Conservation (phyloP, 352 stramenopile genomes). For the Hyaloperonospora brassicae region DNA sequence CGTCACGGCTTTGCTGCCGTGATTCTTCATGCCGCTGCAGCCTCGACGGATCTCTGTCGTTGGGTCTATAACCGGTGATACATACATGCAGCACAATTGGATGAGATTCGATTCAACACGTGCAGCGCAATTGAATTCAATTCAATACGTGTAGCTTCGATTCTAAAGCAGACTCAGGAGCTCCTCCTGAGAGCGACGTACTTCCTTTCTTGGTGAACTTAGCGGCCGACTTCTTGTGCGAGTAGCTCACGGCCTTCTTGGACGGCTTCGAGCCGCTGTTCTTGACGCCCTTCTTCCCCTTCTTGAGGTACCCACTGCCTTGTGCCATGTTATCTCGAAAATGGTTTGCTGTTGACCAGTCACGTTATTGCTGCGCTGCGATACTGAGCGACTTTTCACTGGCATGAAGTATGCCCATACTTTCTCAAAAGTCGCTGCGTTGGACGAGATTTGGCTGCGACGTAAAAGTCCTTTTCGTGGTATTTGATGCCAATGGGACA, state of each 20-base stretch:
- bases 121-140: too few species aligned
- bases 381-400: not conserved
- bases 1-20: slow-evolving; percentile 68
- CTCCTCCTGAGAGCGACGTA: slow-evolving; percentile 27
- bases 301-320: slow-evolving; percentile 75
- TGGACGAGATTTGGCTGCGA: slow-evolving; percentile 10
- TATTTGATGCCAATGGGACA: too few species aligned
- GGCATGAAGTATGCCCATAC: not conserved
- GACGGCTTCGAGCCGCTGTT: slow-evolving; percentile 55
- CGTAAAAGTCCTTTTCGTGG: too few species aligned
- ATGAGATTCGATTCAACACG: too few species aligned
- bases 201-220: slow-evolving; percentile 87
- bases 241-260: slow-evolving; percentile 67
- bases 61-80: slow-evolving; percentile 35
- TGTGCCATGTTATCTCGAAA: slow-evolving; percentile 49
- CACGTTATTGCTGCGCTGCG: slow-evolving; percentile 1
- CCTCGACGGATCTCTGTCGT: slow-evolving; percentile 74
- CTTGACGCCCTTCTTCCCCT: slow-evolving; percentile 66
- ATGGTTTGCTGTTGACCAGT: slow-evolving; percentile 8
- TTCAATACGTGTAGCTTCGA: too few species aligned
- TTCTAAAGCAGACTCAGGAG: too few species aligned
- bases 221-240: slow-evolving; percentile 69
- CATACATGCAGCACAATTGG: not conserved
- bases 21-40: slow-evolving; percentile 63
- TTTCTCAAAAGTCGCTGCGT: not conserved